Evolutionary conservation across 2,329 filamentous ascomycete genomes (phyloP), one percentile per base, ranked within the genome.

Genomic region (Lecanicillium sp.): DNA sequence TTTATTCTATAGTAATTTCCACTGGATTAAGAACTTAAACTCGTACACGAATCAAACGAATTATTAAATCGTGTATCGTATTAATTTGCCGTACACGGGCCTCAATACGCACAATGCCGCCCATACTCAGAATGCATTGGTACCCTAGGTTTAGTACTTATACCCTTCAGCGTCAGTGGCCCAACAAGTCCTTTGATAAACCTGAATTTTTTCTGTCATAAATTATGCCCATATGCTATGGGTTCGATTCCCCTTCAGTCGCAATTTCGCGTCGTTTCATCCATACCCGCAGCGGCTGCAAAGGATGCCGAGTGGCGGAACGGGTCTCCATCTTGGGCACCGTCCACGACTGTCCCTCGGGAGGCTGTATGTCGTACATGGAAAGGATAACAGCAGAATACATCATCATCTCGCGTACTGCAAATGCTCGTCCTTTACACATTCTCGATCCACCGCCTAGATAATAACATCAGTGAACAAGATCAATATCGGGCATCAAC

Each of bases 291-390:
- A 60, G 41, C 1, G 52, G 47, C 15, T 42, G 46, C 18, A 44
- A 46, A 3, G 57, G 56, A 35, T 50, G 42, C 17, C 48, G 52
- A 5, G 54, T 51, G 11, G 57, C 51, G 6, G 49, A 50, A 3
- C 48, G 44, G 12, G 55, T 56, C 17, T 46, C 50, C 3, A 46
- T 45, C 17, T 46, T 46, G 1, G 56, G 51, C 5, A 44, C 37
- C 3, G 42, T 41, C 60, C 58, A 63, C 5, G 39, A 42, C 4
- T 47, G 36, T 11, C 52, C 55, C 5, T 48, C 45, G 1, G 50
- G 50, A 2, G 61, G 54, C 33, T 50, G 42, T 17, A 65, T 52
- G 15, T 64, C 58, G 39, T 64, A 65, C 18, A 63, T 51, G 0
- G 57, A 54, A 22, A 64, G 44, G 12, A 65, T 53, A 12, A 57